Evolutionary conservation across 345 rosid genomes (phyloP).

Genomic region (rapeseed (Brassica napus)): DNA sequence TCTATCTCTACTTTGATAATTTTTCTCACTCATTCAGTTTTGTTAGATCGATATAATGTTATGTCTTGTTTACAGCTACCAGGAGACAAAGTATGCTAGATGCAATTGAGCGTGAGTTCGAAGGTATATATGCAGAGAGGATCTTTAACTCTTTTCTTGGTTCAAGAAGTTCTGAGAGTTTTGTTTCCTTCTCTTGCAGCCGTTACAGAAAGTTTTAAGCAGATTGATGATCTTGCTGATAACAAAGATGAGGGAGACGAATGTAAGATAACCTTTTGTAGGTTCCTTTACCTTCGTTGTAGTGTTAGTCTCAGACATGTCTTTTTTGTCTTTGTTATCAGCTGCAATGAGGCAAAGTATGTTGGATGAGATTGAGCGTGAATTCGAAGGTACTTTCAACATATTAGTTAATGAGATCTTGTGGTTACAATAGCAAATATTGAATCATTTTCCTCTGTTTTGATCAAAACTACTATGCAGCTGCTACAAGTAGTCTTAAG

Average conservation of each 20-base stretch:
- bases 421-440: neutral
- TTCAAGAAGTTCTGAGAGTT: constrained; percentile 18
- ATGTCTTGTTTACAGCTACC: constrained; percentile 14
- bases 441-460: constrained; percentile 13
- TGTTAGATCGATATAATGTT: neutral
- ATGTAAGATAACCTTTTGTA: constrained; percentile 15
- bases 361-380: constrained; percentile 43
- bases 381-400: constrained; percentile 34
- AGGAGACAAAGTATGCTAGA: constrained; percentile 37
- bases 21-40: neutral
- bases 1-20: neutral
- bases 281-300: neutral
- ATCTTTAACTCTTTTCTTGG: neutral
- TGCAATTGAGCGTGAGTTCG: constrained; percentile 35
- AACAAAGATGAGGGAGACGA: constrained; percentile 30
- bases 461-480: constrained; percentile 21
- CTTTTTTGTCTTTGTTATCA: constrained; percentile 19
- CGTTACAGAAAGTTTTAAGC: constrained; percentile 20
- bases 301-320: constrained; percentile 5
- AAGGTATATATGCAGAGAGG: constrained; percentile 26
- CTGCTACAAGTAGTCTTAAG: constrained; percentile 36
- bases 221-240: constrained; percentile 28
- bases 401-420: neutral
- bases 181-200: constrained; percentile 14
- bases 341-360: constrained; percentile 39